Evolutionary conservation across 1,284 basidiomycete genomes (phyloP).

Genomic region (Pascua guehoae): DNA sequence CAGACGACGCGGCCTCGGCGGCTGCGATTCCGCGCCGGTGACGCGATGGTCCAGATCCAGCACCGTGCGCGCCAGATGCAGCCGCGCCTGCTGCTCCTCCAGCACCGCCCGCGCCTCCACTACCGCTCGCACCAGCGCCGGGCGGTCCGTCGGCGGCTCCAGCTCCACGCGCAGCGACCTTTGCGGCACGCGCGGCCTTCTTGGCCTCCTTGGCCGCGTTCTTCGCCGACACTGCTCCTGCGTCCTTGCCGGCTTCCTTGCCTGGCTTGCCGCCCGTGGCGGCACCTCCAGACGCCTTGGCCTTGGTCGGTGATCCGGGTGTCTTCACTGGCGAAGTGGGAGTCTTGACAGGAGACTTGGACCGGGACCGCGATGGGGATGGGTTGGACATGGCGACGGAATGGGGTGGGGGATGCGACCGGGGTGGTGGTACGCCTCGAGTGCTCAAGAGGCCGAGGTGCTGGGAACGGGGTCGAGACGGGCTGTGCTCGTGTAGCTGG

Average conservation of each 20-base stretch:
- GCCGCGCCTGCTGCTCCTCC: neutral
- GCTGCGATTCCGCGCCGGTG: slow-evolving; percentile 16
- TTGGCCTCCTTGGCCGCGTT: slow-evolving; percentile 46
- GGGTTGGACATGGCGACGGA: too few species aligned
- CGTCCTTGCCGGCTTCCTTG: slow-evolving; percentile 5
- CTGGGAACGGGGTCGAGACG: too few species aligned
- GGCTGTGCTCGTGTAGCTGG: too few species aligned
- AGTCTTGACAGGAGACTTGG: neutral
- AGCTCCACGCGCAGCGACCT: slow-evolving; percentile 35
- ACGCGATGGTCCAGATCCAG: slow-evolving; percentile 6
- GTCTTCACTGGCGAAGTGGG: slow-evolving; percentile 4
- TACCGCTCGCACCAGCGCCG: neutral
- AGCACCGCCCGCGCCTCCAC: neutral
- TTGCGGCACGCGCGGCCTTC: slow-evolving; percentile 47
- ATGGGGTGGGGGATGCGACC: too few species aligned
- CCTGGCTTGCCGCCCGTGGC: slow-evolving; percentile 1
- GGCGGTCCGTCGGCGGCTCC: slow-evolving; percentile 1
- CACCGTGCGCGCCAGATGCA: neutral
- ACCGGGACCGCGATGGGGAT: neutral
- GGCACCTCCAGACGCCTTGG: neutral
- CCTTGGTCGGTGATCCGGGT: neutral
- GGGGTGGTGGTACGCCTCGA: too few species aligned
- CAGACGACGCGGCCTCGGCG: slow-evolving; percentile 17
- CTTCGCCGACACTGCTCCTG: slow-evolving; percentile 1
- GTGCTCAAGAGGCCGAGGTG: too few species aligned